These are phyloP conservation scores for Thielaviopsis euricoi DNA, from an alignment of 2,329 filamentous ascomycete species.

Conservation along the genomic window DNA sequence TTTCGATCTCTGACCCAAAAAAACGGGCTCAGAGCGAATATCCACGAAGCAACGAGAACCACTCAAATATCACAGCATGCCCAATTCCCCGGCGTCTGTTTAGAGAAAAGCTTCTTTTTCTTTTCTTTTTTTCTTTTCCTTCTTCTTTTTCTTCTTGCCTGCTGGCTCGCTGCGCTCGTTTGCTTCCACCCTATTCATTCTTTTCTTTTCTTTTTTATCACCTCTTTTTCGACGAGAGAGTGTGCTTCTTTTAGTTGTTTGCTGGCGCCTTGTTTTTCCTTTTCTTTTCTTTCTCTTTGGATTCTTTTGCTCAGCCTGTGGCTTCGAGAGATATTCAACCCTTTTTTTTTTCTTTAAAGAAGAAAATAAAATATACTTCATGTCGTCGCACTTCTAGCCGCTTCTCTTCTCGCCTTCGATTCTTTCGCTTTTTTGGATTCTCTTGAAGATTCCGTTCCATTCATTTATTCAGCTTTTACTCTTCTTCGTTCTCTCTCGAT, in stretches of 20 bases:
- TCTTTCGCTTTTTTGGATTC: neutral
- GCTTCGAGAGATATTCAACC: neutral
- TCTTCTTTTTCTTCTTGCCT: neutral
- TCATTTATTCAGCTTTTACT: neutral
- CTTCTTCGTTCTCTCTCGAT: neutral
- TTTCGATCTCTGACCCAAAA: no score
- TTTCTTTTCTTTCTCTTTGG: neutral
- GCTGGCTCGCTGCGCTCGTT: neutral
- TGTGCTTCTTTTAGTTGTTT: neutral
- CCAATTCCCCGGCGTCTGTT: neutral
- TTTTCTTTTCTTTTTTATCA: slow-evolving; percentile 1
- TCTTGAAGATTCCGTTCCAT: neutral
- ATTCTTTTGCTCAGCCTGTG: neutral
- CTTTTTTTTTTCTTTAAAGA: neutral
- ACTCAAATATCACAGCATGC: neutral
- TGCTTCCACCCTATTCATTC: neutral
- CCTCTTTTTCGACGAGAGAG: neutral
- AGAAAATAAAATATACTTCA: neutral
- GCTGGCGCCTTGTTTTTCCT: neutral
- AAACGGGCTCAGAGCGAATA: no score
- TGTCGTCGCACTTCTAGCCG: neutral
- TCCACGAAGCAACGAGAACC: neutral
- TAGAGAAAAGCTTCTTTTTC: neutral
- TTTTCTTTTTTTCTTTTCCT: slow-evolving; percentile 1
- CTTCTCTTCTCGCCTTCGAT: neutral